A percentile compares a stretch with the other conserved stretches of the same genome.
These are phyloP conservation scores for Phytophthora capsici DNA, from an alignment of 352 stramenopile species.

Conservation along the genomic window DNA sequence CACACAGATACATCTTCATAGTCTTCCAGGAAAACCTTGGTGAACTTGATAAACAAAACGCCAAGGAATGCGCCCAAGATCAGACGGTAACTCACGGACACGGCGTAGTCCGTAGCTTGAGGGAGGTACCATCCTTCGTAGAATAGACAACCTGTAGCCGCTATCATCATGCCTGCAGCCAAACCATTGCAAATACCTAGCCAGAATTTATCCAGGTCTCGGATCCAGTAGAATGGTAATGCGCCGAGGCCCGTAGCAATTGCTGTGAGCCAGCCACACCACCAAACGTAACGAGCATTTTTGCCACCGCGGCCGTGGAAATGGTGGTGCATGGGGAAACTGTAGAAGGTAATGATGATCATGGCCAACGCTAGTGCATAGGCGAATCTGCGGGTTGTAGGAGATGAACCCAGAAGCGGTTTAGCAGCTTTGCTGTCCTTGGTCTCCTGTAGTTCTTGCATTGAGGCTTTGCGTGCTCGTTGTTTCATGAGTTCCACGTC, in stretches of 20 bases:
- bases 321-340: constrained; percentile 46
- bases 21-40: constrained; percentile 94
- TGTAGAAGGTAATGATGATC: constrained; percentile 72
- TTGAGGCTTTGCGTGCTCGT: constrained; percentile 16
- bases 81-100: constrained; percentile 82
- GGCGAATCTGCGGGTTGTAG: constrained; percentile 26
- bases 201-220: constrained; percentile 94
- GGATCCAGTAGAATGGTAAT: constrained; percentile 94
- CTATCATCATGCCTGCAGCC: constrained; percentile 98
- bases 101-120: constrained; percentile 70
- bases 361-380: constrained; percentile 62
- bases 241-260: constrained; percentile 95
- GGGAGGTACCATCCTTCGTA: constrained; percentile 92
- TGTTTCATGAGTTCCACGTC: constrained; percentile 34
- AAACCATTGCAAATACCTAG: constrained; percentile 95
- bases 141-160: constrained; percentile 95
- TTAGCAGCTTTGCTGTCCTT: constrained; percentile 11
- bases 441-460: constrained; percentile 7
- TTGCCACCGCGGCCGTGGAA: constrained; percentile 47
- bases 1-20: constrained; percentile 95
- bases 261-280: constrained; percentile 98
- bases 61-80: constrained; percentile 91
- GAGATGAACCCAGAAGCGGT: constrained; percentile 19
- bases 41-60: constrained; percentile 97
- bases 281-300: constrained; percentile 94